Base-by-base conservation (phyloP, 768 basidiomycete species). In the Dendrothele bispora region DNA sequence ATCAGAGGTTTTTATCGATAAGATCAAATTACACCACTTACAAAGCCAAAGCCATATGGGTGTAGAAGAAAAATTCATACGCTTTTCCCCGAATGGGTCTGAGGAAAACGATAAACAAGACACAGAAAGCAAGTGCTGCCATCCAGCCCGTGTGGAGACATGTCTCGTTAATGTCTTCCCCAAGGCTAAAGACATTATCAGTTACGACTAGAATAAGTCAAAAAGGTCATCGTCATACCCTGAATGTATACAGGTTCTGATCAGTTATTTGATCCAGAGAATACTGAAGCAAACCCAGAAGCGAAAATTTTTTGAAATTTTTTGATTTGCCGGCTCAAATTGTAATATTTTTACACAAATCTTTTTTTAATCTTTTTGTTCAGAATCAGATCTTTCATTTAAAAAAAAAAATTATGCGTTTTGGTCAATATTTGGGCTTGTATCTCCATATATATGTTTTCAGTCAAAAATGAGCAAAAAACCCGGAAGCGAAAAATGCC, bases 11-110 rank as follows among this genome's bases (percentile, higher is more conserved):
- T 26, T 21, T 30, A 18, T 8, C 2, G 39, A 35, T 18, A 51
- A 24, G 18, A 15, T 1, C 2, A 10, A 29, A 36, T 49, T 24
- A 18, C 17, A 10, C 8, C 22, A 49, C 75, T 58, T 49, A 77
- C 75, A 70, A 40, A 8, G 73, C 68, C 20, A 62, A 32, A 15
- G 66, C 12, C 39, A 74, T 65, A 52, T 77, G 75, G 1, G 53
- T 29, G 38, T 71, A 67, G 41, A 72, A 68, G 59, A 78, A 77
- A 2, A 69, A 11, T 48, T 77, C 77, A 44, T 74, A 77, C 2
- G 47, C 54, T 18, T 44, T 49, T 1, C 55, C 53, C 4, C 75
- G 70, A 34, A 76, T 52, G 1, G 57, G 60, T 6, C 74, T 69
- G 2, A 76, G 37, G 3, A 73, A 71, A 8, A 74, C 43, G 14